phyloP scores from a whole-genome alignment of 2,329 filamentous ascomycete species.

The Bipolaris sorokiniana region DNA sequence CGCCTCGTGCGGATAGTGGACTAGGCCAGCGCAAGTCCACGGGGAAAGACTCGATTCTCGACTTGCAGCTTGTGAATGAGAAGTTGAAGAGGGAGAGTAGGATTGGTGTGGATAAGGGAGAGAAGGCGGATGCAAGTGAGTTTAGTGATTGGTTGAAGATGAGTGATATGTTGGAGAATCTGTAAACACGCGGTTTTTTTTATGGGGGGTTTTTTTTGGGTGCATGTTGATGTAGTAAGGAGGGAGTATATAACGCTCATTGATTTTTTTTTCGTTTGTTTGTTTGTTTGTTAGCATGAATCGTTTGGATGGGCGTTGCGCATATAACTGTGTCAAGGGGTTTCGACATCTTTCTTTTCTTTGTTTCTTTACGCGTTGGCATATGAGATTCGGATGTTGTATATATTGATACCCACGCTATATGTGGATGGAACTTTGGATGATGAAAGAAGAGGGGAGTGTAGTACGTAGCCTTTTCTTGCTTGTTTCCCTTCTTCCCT shows the following conservation, averaged over 20 bases:
- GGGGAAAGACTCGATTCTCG: neutral
- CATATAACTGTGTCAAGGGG: too few relatives aligned
- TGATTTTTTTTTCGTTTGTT: too few relatives aligned
- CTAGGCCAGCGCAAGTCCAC: neutral
- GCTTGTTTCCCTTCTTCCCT: neutral
- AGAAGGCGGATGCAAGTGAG: neutral
- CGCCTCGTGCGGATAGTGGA: slow-evolving; percentile 10
- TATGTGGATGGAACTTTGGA: neutral
- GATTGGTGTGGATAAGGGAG: neutral
- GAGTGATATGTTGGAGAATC: neutral
- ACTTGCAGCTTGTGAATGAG: neutral
- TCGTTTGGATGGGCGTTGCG: too few relatives aligned
- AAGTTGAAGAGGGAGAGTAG: neutral
- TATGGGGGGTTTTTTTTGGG: neutral
- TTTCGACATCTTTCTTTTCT: neutral
- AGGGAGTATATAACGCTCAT: too few relatives aligned
- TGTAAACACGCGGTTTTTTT: neutral
- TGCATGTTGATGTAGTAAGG: too few relatives aligned
- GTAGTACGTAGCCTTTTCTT: neutral
- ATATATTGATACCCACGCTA: slow-evolving; percentile 2
- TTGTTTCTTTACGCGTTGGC: neutral
- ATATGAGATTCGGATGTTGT: neutral
- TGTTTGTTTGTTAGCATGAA: too few relatives aligned
- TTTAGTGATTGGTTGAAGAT: slow-evolving; percentile 4
- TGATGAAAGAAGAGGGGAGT: neutral